A percentile compares a stretch with the other conserved stretches of the same genome.
phyloP scores from a whole-genome alignment of 2,329 filamentous ascomycete species.

The Hypomyces rosellus region DNA sequence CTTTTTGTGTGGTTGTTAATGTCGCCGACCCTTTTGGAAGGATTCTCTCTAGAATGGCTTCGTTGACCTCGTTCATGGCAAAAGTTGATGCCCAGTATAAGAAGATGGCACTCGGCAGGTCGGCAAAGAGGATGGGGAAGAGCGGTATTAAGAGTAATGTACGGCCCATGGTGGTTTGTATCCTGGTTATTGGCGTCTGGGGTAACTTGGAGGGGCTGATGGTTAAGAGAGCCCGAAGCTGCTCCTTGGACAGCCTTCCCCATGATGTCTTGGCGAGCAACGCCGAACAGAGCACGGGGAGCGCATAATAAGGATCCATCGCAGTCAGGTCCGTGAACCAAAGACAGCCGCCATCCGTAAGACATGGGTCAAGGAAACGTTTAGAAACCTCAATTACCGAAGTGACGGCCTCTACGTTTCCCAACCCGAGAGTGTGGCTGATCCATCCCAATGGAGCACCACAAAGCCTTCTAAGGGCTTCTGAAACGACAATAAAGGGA shows the following conservation, averaged over 20 bases:
- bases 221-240: constrained; percentile 22
- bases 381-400: constrained; percentile 20
- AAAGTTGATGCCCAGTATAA: constrained; percentile 35
- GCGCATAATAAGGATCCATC: constrained; percentile 43
- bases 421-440: constrained; percentile 25
- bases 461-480: constrained; percentile 42
- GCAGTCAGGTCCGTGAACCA: constrained; percentile 51
- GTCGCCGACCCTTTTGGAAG: constrained; percentile 14
- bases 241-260: constrained; percentile 23
- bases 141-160: constrained; percentile 27
- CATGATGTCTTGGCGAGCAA: constrained; percentile 24
- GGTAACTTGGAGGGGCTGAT: constrained; percentile 13
- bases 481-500: constrained; percentile 45
- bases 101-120: constrained; percentile 35
- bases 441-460: constrained; percentile 27
- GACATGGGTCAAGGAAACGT: constrained; percentile 28
- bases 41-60: constrained; percentile 21
- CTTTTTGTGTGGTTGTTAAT: constrained; percentile 13
- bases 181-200: constrained; percentile 16
- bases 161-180: constrained; percentile 24
- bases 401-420: constrained; percentile 15
- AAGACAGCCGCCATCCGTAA: constrained; percentile 45
- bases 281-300: constrained; percentile 35
- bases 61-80: constrained; percentile 28
- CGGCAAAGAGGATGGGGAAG: constrained; percentile 27